Conservation (phyloP, 208 protist genomes). For the Trypanosoma cruzi region DNA sequence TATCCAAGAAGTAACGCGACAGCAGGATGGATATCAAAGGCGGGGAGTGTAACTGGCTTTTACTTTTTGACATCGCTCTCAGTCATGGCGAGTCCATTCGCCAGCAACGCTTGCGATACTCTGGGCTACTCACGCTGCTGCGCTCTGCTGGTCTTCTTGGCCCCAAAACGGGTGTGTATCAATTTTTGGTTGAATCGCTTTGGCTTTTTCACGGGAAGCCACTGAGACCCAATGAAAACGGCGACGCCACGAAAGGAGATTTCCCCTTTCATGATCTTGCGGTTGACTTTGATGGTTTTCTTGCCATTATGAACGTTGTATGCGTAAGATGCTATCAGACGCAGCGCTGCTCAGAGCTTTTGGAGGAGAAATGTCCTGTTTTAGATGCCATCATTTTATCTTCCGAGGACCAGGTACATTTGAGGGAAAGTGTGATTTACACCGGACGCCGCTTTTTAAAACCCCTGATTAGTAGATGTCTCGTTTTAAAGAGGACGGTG, state of each 20-base stretch:
- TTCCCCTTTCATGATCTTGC: conserved; percentile 24
- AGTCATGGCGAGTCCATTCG: conserved; percentile 68
- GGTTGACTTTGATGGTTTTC: conserved; percentile 75
- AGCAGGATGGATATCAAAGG: conserved; percentile 11
- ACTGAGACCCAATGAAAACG: neutral
- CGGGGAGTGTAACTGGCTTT: conserved; percentile 58
- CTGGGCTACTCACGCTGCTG: conserved; percentile 62
- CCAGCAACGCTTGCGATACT: conserved; percentile 40
- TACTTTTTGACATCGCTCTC: conserved; percentile 88
- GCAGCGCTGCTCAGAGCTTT: conserved; percentile 34
- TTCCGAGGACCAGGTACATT: conserved; percentile 62
- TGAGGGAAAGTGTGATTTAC: conserved; percentile 70
- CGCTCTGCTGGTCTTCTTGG: conserved; percentile 63
- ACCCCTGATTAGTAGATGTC: conserved; percentile 52
- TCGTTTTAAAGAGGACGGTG: conserved; percentile 48
- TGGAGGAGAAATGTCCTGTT: conserved; percentile 28
- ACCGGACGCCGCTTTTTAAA: conserved; percentile 63
- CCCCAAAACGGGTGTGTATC: conserved; percentile 66
- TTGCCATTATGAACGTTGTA: conserved; percentile 87
- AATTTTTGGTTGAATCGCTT: conserved; percentile 65
- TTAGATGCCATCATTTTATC: conserved; percentile 57
- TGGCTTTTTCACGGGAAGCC: conserved; percentile 45
- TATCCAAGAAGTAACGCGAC: neutral
- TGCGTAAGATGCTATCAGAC: conserved; percentile 84
- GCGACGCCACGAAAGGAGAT: conserved; percentile 5